A percentile compares a stretch with the other conserved stretches of the same genome.
phyloP scores from a whole-genome alignment of 2,329 filamentous ascomycete genomes.

The Penicillium rolfsii region DNA sequence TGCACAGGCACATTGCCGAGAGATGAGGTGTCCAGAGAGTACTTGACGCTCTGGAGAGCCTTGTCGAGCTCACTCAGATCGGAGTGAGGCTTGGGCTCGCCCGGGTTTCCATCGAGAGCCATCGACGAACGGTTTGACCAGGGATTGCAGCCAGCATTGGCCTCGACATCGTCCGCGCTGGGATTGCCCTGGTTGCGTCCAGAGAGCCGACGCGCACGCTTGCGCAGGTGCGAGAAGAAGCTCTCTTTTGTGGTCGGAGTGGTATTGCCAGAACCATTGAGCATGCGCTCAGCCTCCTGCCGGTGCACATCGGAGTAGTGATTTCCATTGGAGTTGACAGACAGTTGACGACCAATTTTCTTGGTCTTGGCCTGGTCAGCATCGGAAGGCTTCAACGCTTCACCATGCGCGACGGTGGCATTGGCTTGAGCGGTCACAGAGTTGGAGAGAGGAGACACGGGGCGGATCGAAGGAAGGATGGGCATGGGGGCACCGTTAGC shows the following conservation, averaged over 20 bases:
- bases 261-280: conserved; percentile 78
- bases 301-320: conserved; percentile 89
- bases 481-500: conserved; percentile 87
- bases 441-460: conserved; percentile 95
- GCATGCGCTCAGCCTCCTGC: conserved; percentile 85
- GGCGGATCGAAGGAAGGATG: conserved; percentile 90
- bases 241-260: conserved; percentile 84
- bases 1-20: conserved; percentile 44
- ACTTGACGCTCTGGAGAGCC: conserved; percentile 63
- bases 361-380: conserved; percentile 66
- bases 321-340: conserved; percentile 87
- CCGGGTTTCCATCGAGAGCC: conserved; percentile 66
- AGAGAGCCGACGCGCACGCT: conserved; percentile 88
- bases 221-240: conserved; percentile 96
- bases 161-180: conserved; percentile 83
- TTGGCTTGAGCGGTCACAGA: conserved; percentile 87
- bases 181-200: conserved; percentile 85
- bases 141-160: conserved; percentile 87
- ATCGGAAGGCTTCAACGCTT: conserved; percentile 39
- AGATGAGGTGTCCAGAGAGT: conserved; percentile 56
- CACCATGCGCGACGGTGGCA: conserved; percentile 62
- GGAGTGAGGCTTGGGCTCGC: conserved; percentile 51
- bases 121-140: conserved; percentile 89
- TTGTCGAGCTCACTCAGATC: conserved; percentile 65
- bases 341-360: conserved; percentile 94